Evolutionary conservation across 2,329 filamentous ascomycete species (phyloP).

Genomic region (Rhynchosporium agropyri): DNA sequence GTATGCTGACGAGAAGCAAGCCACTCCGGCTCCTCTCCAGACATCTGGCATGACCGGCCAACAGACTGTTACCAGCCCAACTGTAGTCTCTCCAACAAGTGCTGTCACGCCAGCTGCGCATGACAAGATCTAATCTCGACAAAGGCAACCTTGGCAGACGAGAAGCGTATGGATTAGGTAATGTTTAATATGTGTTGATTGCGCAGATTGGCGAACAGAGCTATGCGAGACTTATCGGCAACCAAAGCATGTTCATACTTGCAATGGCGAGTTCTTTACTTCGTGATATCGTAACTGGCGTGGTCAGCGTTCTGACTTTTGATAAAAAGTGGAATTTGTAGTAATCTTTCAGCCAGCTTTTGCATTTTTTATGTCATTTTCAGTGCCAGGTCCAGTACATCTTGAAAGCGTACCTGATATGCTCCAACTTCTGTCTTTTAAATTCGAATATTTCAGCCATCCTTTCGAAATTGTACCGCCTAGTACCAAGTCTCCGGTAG

Average conservation of each 20-base stretch:
- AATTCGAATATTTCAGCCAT: too few relatives aligned
- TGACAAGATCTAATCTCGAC: slow-evolving; percentile 15
- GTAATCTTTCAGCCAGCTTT: too few relatives aligned
- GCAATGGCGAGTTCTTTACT: neutral
- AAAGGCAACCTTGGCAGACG: neutral
- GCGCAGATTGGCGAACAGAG: neutral
- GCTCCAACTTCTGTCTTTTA: too few relatives aligned
- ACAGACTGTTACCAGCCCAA: slow-evolving; percentile 36
- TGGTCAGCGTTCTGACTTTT: too few relatives aligned
- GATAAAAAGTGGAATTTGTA: too few relatives aligned
- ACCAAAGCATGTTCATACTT: neutral
- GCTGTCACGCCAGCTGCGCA: slow-evolving; percentile 6
- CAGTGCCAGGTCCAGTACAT: too few relatives aligned
- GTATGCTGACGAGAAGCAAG: slow-evolving; percentile 29
- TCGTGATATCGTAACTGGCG: too few relatives aligned
- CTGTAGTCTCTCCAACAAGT: slow-evolving; percentile 15
- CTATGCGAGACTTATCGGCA: neutral
- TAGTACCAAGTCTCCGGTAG: neutral
- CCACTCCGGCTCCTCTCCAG: slow-evolving; percentile 32
- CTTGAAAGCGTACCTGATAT: too few relatives aligned
- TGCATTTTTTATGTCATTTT: too few relatives aligned
- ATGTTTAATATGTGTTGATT: slow-evolving; percentile 18
- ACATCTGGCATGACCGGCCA: slow-evolving; percentile 35
- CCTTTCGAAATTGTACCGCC: too few relatives aligned
- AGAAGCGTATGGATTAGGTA: slow-evolving; percentile 13